A percentile compares a stretch with the other conserved stretches of the same genome.
Evolutionary conservation across 768 basidiomycete genomes (phyloP).

Genomic region (Pulveroboletus sp.): DNA sequence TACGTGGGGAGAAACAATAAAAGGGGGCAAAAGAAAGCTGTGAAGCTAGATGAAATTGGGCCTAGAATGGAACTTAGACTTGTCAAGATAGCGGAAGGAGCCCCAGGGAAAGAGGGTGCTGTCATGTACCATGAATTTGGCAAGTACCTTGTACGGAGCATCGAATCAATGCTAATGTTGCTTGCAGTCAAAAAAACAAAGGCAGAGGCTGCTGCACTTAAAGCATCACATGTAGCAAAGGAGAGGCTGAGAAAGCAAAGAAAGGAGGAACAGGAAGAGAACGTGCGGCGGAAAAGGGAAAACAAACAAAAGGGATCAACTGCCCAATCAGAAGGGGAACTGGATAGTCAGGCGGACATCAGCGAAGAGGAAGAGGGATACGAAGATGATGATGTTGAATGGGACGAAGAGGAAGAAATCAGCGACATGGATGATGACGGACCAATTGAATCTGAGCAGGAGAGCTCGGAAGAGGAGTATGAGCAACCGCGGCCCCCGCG

Average conservation of each 20-base stretch:
- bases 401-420: constrained; percentile 66
- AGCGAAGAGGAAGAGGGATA: constrained; percentile 40
- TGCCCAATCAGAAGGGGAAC: constrained; percentile 28
- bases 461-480: constrained; percentile 44
- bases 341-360: constrained; percentile 41
- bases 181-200: constrained; percentile 84
- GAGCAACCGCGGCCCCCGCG: constrained; percentile 42
- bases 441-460: constrained; percentile 40
- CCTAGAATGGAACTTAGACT: constrained; percentile 92
- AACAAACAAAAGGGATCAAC: constrained; percentile 26
- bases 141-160: constrained; percentile 37
- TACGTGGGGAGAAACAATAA: constrained; percentile 95
- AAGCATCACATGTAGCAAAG: constrained; percentile 74
- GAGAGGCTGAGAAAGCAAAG: constrained; percentile 74
- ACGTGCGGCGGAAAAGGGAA: constrained; percentile 82
- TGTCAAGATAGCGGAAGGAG: constrained; percentile 92
- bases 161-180: constrained; percentile 3
- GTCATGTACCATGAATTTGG: constrained; percentile 96
- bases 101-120: constrained; percentile 89
- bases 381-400: constrained; percentile 36
- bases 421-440: constrained; percentile 52
- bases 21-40: constrained; percentile 87
- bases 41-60: constrained; percentile 90
- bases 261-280: constrained; percentile 86
- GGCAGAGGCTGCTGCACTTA: constrained; percentile 63